Conservation (phyloP, 2,329 filamentous ascomycete genomes). For the Claviceps maximensis region DNA sequence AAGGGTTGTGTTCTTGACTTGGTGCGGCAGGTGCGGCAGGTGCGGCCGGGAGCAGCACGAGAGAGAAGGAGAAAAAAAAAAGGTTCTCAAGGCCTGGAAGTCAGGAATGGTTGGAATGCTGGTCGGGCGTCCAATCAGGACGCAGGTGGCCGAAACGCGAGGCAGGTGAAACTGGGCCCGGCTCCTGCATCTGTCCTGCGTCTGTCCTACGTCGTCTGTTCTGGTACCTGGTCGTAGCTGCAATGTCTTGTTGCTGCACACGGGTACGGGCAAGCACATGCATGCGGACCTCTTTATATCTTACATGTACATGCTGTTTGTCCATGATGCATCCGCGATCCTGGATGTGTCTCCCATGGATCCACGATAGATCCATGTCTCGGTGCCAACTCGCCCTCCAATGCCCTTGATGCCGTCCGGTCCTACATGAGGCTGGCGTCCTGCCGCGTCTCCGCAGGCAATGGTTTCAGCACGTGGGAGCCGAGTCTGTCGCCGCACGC, state of each 20-base stretch:
- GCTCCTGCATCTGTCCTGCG: neutral
- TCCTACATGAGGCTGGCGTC: neutral
- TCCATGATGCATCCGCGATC: no score
- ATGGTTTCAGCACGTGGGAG: neutral
- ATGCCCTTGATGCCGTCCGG: neutral
- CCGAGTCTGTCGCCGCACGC: neutral
- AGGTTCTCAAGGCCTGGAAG: neutral
- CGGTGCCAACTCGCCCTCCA: neutral
- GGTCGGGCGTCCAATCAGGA: constrained; percentile 2
- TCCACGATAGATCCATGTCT: no score
- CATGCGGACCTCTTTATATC: no score
- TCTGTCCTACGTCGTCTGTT: no score
- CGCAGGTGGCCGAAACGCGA: neutral
- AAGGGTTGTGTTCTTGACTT: no score
- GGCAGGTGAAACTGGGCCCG: neutral
- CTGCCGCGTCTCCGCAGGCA: neutral
- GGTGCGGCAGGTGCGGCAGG: no score
- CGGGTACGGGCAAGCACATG: neutral
- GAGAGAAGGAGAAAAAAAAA: neutral
- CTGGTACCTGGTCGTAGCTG: no score
- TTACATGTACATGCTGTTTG: no score
- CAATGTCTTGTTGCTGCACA: no score
- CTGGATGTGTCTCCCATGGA: no score
- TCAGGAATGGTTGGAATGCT: neutral
- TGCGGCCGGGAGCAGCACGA: no score